Conservation (phyloP, 1,284 basidiomycete species). For the Apiotrichum veenhuisii region DNA sequence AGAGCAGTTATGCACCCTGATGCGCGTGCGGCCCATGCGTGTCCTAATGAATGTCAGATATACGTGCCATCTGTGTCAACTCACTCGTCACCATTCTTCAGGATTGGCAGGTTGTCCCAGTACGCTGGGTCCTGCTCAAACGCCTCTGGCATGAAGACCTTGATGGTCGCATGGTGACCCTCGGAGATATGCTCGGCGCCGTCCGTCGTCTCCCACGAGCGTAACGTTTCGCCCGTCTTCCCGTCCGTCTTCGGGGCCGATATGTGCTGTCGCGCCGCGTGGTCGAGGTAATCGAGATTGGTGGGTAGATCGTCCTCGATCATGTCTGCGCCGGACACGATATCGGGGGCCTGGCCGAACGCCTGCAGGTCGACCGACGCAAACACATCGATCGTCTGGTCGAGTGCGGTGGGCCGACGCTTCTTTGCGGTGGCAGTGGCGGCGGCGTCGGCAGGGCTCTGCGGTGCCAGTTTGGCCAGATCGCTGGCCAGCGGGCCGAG, state of each 20-base stretch:
- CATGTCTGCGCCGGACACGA: constrained; percentile 70
- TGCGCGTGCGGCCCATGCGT: constrained; percentile 22
- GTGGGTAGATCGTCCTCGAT: constrained; percentile 85
- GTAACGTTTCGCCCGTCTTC: constrained; percentile 55
- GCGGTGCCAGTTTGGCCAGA: constrained; percentile 29
- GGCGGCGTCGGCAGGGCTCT: constrained; percentile 7
- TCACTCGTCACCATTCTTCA: constrained; percentile 47
- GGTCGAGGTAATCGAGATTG: constrained; percentile 81
- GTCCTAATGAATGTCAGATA: constrained; percentile 17
- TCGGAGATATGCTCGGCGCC: constrained; percentile 73
- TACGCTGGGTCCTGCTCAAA: constrained; percentile 66
- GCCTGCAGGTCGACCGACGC: constrained; percentile 80
- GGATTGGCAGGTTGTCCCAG: constrained; percentile 59
- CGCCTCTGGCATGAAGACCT: constrained; percentile 60
- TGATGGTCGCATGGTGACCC: constrained; percentile 87
- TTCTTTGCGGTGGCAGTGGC: neutral
- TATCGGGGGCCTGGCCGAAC: constrained; percentile 65
- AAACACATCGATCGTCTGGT: constrained; percentile 49
- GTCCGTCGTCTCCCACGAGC: constrained; percentile 40
- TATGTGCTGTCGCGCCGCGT: constrained; percentile 50
- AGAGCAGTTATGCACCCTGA: constrained; percentile 62
- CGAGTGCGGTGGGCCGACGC: constrained; percentile 21
- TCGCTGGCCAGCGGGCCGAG: constrained; percentile 41
- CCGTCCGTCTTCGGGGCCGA: constrained; percentile 58
- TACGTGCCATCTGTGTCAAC: constrained; percentile 3